Percentiles rank a stretch among this genome's conserved stretches.
phyloP scores from a whole-genome alignment of 345 rosid genomes.

The Acer yangbiense region DNA sequence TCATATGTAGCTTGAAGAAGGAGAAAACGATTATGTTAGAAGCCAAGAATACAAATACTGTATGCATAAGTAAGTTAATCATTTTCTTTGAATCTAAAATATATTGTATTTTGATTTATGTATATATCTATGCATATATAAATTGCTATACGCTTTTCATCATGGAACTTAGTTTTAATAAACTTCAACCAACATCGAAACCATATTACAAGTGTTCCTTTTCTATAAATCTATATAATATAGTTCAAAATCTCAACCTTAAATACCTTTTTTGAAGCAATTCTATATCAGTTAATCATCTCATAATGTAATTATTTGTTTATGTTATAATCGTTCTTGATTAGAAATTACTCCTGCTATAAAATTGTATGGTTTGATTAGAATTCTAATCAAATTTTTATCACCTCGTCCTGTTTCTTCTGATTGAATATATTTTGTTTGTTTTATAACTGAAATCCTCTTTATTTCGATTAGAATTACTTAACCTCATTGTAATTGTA shows the following conservation, averaged over 20 bases:
- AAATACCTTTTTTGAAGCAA: too few species aligned
- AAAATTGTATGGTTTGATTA: too few species aligned
- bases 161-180: background rate
- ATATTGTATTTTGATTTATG: background rate
- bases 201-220: background rate
- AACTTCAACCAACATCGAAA: background rate
- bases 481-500: background rate
- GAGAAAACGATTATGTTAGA: constrained; percentile 70
- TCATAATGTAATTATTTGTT: too few species aligned
- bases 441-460: background rate
- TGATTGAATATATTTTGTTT: too few species aligned
- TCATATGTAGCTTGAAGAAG: constrained; percentile 74
- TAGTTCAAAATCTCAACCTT: background rate
- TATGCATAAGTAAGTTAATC: constrained; percentile 69
- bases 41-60: constrained; percentile 86
- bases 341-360: too few species aligned
- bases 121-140: background rate
- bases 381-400: too few species aligned
- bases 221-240: background rate
- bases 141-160: background rate
- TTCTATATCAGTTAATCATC: too few species aligned
- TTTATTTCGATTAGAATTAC: background rate
- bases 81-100: background rate
- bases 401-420: too few species aligned
- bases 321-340: too few species aligned